These are phyloP conservation scores for Cymbidium sinense DNA, from an alignment of 106 monocot genomes.

Conservation along the genomic window DNA sequence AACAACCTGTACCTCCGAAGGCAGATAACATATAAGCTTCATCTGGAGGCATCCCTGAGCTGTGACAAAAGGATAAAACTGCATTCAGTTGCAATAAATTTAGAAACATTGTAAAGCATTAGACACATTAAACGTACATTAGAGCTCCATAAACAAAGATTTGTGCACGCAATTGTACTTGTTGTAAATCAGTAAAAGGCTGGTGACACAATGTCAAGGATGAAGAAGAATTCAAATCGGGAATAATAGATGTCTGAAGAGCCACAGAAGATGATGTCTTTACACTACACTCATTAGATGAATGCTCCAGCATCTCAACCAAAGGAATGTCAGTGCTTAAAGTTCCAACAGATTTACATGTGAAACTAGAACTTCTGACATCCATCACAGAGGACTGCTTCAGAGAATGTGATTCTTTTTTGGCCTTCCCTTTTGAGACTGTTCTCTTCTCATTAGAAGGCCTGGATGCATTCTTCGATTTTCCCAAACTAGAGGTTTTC, in stretches of 20 bases:
- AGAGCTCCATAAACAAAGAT: constrained; percentile 95
- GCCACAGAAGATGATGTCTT: constrained; percentile 22
- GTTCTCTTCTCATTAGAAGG: constrained; percentile 12
- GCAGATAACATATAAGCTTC: constrained; percentile 80
- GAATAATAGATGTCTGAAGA: constrained; percentile 38
- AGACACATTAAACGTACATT: constrained; percentile 47
- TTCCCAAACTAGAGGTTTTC: constrained; percentile 17
- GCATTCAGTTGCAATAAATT: neutral
- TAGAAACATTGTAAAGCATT: neutral
- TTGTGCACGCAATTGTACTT: constrained; percentile 91
- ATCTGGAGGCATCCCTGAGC: constrained; percentile 79
- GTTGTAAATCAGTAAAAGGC: constrained; percentile 83
- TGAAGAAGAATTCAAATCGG: constrained; percentile 50
- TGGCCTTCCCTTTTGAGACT: constrained; percentile 19
- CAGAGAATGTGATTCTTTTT: constrained; percentile 22
- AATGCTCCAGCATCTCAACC: constrained; percentile 17
- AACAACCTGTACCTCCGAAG: constrained; percentile 76
- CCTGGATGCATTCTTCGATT: constrained; percentile 17
- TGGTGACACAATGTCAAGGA: constrained; percentile 36
- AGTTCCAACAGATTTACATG: constrained; percentile 10
- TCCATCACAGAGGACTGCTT: constrained; percentile 34
- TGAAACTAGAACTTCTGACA: constrained; percentile 13
- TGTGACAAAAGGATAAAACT: constrained; percentile 20
- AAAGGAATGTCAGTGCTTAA: constrained; percentile 19
- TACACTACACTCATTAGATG: constrained; percentile 19